A percentile compares a stretch with the other conserved stretches of the same genome.
Conservation (phyloP, 1,284 basidiomycete species). For the Sanghuangporus sanghuang region DNA sequence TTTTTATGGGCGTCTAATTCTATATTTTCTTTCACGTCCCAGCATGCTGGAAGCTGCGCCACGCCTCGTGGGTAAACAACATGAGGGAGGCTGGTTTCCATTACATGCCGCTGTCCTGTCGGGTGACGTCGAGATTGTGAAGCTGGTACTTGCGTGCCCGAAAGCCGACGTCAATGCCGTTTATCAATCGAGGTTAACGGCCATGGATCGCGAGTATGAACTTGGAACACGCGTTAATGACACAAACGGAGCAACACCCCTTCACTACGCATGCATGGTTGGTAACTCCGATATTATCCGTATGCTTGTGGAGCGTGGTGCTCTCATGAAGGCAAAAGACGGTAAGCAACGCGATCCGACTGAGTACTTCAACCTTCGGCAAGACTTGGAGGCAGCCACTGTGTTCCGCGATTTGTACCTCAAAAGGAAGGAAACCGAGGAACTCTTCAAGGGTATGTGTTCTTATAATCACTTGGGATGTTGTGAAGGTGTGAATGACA, state of each 20-base stretch:
- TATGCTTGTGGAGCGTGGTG: background rate
- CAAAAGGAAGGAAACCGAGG: background rate
- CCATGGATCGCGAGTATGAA: background rate
- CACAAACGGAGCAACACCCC: conserved; percentile 1
- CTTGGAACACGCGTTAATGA: background rate
- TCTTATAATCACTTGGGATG: too few species aligned
- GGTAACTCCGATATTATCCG: conserved; percentile 3
- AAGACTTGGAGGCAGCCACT: background rate
- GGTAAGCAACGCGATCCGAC: background rate
- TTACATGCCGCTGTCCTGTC: conserved; percentile 12
- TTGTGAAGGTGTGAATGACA: background rate
- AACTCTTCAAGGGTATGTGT: background rate
- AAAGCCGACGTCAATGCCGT: background rate
- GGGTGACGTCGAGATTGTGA: conserved; percentile 6
- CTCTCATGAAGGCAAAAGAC: background rate
- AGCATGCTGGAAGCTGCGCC: conserved; percentile 2
- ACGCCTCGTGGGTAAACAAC: background rate
- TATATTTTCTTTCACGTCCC: background rate
- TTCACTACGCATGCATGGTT: conserved; percentile 12
- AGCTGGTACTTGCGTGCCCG: conserved; percentile 1
- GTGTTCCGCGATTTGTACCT: background rate
- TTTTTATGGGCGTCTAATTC: background rate
- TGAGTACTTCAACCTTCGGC: conserved; percentile 2
- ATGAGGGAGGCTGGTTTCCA: conserved; percentile 3
- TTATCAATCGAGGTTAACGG: background rate